Conservation (phyloP, 176 grass and related monocot species). For the Eragrostis nindensis region DNA sequence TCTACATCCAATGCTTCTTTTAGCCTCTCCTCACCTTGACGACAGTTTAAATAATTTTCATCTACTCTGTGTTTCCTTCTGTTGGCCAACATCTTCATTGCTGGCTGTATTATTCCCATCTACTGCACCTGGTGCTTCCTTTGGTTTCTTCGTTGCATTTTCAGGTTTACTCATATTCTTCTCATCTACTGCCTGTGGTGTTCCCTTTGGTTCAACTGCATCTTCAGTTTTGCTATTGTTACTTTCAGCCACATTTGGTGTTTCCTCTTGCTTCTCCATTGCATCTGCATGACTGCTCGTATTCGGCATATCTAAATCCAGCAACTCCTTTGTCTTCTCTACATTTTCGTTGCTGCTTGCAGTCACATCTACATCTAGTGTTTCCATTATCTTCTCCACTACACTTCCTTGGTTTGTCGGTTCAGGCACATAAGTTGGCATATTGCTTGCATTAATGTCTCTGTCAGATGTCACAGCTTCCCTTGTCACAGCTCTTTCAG, state of each 20-base stretch:
- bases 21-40: not conserved
- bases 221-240: not conserved
- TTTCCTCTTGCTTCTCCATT: constrained; percentile 1
- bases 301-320: not conserved
- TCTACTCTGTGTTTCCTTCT: not conserved
- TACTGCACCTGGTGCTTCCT: not conserved
- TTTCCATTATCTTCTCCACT: not conserved
- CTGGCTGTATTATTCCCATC: not conserved
- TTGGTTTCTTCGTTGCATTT: not conserved
- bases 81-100: constrained; percentile 7
- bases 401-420: not conserved
- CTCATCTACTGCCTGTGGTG: not conserved
- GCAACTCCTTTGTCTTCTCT: not conserved
- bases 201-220: not conserved
- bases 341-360: not conserved
- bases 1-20: constrained; percentile 4
- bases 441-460: constrained; percentile 3
- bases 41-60: not conserved
- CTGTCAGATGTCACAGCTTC: no score
- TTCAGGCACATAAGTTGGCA: not conserved
- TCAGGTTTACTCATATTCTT: not conserved
- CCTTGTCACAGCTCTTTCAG: constrained; percentile 4
- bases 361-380: not conserved
- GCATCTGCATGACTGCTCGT: not conserved
- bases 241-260: not conserved